phyloP scores from a whole-genome alignment of 495 filamentous ascomycete genomes.

The Ascodesmis nigricans region DNA sequence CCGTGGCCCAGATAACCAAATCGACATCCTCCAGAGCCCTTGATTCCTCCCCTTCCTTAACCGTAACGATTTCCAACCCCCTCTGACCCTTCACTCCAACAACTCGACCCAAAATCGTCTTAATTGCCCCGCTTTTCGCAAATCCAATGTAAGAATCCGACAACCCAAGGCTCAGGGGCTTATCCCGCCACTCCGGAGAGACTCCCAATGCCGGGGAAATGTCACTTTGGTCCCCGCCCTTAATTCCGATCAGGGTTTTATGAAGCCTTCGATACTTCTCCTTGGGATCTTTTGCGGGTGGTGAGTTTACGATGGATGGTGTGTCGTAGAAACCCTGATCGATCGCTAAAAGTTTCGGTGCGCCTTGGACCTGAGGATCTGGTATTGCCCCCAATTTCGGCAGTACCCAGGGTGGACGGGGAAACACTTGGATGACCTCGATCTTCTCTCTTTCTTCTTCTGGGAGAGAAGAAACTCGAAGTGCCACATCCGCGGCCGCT shows the following conservation, averaged over 20 bases:
- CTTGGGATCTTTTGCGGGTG: conserved; percentile 34
- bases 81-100: conserved; percentile 10
- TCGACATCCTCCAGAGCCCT: conserved; percentile 34
- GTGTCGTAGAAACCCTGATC: conserved; percentile 58
- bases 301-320: conserved; percentile 29
- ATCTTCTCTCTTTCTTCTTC: conserved; percentile 22
- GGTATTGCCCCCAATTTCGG: too few relatives aligned
- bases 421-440: conserved; percentile 43
- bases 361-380: too few relatives aligned
- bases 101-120: conserved; percentile 23
- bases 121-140: conserved; percentile 42
- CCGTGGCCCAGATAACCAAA: conserved; percentile 52
- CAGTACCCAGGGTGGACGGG: conserved; percentile 50
- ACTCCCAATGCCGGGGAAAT: conserved; percentile 27
- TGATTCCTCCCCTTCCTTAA: conserved; percentile 23
- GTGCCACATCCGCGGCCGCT: conserved; percentile 47
- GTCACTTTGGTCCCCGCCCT: conserved; percentile 42
- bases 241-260: conserved; percentile 29
- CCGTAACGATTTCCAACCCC: conserved; percentile 3
- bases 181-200: conserved; percentile 20
- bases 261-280: conserved; percentile 33
- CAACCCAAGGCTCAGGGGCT: conserved; percentile 43
- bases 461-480: conserved; percentile 37
- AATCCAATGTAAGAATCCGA: conserved; percentile 51
- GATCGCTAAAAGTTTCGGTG: too few relatives aligned